Base-by-base conservation (phyloP, 257 asterid genomes). In the Rhazya stricta region DNA sequence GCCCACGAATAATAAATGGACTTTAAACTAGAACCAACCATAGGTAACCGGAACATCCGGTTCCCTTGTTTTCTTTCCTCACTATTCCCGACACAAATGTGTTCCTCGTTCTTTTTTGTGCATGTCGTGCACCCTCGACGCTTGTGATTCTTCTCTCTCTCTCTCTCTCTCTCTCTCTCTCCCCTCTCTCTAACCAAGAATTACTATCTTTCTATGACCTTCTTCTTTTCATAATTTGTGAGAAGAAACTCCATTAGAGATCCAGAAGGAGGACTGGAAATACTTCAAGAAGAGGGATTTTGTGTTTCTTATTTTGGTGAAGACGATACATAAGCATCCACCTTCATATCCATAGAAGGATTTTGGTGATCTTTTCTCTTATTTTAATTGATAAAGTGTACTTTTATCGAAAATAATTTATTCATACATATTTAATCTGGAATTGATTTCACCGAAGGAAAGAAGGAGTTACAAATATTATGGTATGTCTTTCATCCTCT, bases 1-100 rank as follows among this genome's bases (percentile, higher is more conserved):
- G 43, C 45, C 30, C 30, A 67, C 32, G 37, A 19, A 39, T 34
- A 62, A 65, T 56, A 56, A n/a, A 32, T 1, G 39, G 39, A 8
- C 37, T 11, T 13, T 32, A 60, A 61, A 15, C 37, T 16, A 67
- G 43, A 5, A 56, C 25, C 37, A 41, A 29, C 69, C 79, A 68
- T 67, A 15, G 5, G 29, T 68, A 48, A 41, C 79, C 79, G 63
- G 12, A 67, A 56, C 57, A 27, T 37, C 61, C 67, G 74, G 60
- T 68, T 67, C 5, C 57, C 57, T 42, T 25, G 68, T 41, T 62
- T 62, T 16, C 39, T 8, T 43, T 42, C 9, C 61, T 29, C 27
- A 0, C 3, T 0, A 19, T 42, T 30, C 50, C 34, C 15, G 42
- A 10, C 12, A 6, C 21, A 6, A 27, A 11, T 32, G 4, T 0